Base-by-base conservation (phyloP, 352 stramenopile species). In the Phytophthora fragariae region DNA sequence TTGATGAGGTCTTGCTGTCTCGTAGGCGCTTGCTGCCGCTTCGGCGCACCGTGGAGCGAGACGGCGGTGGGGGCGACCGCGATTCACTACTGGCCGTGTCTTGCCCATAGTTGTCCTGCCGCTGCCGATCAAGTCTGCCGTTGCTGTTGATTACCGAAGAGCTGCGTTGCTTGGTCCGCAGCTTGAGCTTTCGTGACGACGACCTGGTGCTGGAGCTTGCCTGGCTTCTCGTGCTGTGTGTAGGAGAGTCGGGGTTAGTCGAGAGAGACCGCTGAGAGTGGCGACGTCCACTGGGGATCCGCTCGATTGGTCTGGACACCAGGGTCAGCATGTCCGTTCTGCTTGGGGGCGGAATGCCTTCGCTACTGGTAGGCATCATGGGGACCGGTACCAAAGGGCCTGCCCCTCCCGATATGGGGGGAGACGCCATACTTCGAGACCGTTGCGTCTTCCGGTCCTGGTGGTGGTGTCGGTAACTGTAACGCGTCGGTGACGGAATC, bases 51-150 rank as follows among this genome's bases (percentile, higher is more conserved):
- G 21, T 66, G 24, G 59, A 65, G 57, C 71, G 63, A 56, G 63
- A 55, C 19, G 50, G 46, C 12, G 41, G 60, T 21, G 57, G 70
- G 1, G 72, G 68, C 24, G 73, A 79, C 11, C 62, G 58, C 17
- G 62, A 76, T 41, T 78, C 70, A 46, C 62, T 81, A 24, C 65
- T 76, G 14, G 57, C 21, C 3, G 61, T 65, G 24, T 78, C 74
- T 58, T 78, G 75, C 65, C 62, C 67, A 33, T 57, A 54, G 6
- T 44, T 65, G 11, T 70, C 62, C 2, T 49, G 35, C 10, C 54
- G 64, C 52, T 67, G 61, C 11, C 44, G 59, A 44, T 69, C 50
- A 17, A 27, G 57, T 35, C 49, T 69, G 6, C 39, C 31, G 44
- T 65, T 68, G 27, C 39, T 24, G 44, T 65, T 68, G 27, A 57